A percentile compares a stretch with the other conserved stretches of the same genome.
Evolutionary conservation across 495 filamentous ascomycete genomes (phyloP).

Genomic region (Daldinia vernicosa): DNA sequence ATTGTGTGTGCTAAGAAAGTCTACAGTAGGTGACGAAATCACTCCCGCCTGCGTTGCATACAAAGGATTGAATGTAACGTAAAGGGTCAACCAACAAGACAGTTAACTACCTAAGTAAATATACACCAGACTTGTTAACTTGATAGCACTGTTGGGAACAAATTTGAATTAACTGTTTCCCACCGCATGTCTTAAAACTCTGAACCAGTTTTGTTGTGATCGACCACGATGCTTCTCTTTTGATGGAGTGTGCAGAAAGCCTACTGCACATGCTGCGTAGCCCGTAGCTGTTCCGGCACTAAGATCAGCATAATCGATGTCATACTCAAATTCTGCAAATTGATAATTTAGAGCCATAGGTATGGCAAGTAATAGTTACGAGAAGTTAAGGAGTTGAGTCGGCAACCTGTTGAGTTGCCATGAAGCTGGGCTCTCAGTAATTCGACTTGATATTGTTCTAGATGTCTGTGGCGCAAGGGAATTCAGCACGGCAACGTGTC

Average conservation of each 20-base stretch:
- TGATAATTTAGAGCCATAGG: neutral
- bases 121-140: neutral
- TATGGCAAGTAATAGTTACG: neutral
- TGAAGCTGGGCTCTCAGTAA: slow-evolving; percentile 3
- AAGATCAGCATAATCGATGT: slow-evolving; percentile 29
- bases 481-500: neutral
- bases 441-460: slow-evolving; percentile 15
- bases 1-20: neutral
- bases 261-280: slow-evolving; percentile 25
- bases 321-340: slow-evolving; percentile 12
- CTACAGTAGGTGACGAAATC: neutral
- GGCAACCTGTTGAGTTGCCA: neutral
- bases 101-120: neutral
- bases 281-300: slow-evolving; percentile 5
- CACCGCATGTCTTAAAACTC: slow-evolving; percentile 15
- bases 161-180: slow-evolving; percentile 12
- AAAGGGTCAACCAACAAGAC: slow-evolving; percentile 19
- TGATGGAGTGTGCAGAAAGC: slow-evolving; percentile 13
- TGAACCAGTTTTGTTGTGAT: slow-evolving; percentile 31
- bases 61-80: slow-evolving; percentile 27
- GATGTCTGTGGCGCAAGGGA: slow-evolving; percentile 11
- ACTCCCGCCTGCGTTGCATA: slow-evolving; percentile 10
- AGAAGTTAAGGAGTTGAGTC: neutral
- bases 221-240: slow-evolving; percentile 28
- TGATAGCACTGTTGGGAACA: slow-evolving; percentile 19